Base-by-base conservation (phyloP, 2,329 filamentous ascomycete genomes). In the Sclerotinia glacialis region DNA sequence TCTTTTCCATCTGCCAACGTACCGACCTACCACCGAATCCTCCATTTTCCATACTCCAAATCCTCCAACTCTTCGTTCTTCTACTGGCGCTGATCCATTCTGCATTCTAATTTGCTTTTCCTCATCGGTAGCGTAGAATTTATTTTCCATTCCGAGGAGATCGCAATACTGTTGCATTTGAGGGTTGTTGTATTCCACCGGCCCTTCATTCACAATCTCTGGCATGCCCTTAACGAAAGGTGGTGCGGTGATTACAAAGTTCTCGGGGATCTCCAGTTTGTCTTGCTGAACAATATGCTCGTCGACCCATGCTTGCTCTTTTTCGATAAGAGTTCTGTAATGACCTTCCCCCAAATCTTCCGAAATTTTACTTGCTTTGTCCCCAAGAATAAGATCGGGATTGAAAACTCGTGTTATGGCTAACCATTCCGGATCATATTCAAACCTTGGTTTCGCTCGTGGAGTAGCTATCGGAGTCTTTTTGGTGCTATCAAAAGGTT, bases 361-460 rank as follows among this genome's bases (percentile, higher is more conserved):
- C 0, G 89, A 82, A 0, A 84, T 78, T 49, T 78, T 77, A 1
- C 84, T 82, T 9, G 79, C 75, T 6, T 81, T 81, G 69, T 89
- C 82, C 67, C 91, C 90, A 47, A 94, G 80, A 1, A 80, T 78
- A 2, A 95, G 81, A 50, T 86, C 82, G 3, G 81, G 73, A 50
- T 90, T 86, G 74, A 98, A 96, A 9, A 88, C 89, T 52, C 94
- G 90, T 16, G 89, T 93, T 70, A 99, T 97, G 52, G 95, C 90
- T 9, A 99, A 87, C 94, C 94, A 99, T 79, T 99, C 95, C 14
- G 89, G 86, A 77, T 99, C 95, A 76, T 99, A 98, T 61, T 76
- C 72, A 52, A 76, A 75, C 58, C 70, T 73, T 18, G 67, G 70
- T 54, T 71, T 73, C 12, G 65, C 42, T 53, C 69, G 67, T 26